Evolutionary conservation across 345 rosid species (phyloP), one percentile per base, ranked within the genome.

Genomic region (Eucalyptus melliodora): DNA sequence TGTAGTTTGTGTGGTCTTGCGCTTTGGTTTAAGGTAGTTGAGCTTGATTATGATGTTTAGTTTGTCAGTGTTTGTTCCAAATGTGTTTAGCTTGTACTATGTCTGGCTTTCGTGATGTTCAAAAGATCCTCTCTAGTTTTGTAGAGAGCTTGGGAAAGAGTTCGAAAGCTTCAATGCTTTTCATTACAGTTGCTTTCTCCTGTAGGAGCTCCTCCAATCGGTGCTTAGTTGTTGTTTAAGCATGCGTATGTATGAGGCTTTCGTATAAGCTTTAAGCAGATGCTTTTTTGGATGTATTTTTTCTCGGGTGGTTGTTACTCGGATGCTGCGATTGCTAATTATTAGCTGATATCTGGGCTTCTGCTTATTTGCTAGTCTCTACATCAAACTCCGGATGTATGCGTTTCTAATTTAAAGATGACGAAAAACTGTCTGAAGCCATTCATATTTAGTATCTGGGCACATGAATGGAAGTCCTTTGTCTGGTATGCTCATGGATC

Each of bases 1-100:
- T 4, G 4, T 42, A 2, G 10, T 12, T 14, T 34, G 49, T 31
- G 81, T 0, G 6, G 27, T 37, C 0, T n/a, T 45, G 16, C 26
- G 3, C 30, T 87, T 87, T 53, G 40, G 13, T 50, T 56, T 44
- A 47, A 44, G 87, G 3, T 6, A 3, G 16, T 6, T 11, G 50
- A 60, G 47, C 67, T n/a, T 60, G 49, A 42, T 34, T 6, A 3
- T 87, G 69, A 87, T 50, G 53, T 47, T 85, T 62, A 11, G 49
- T 87, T 49, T 30, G 11, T 4, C 34, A 30, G 3, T 62, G 69
- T 3, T 2, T 27, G 16, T 27, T 27, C 69, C 0, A 60, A 14
- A 1, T 62, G 69, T 1, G 17, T 30, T 62, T 30, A 7, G 69
- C 69, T 30, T 3, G 34, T 62, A 11, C 17, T 60, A 6, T 62